Conservation (phyloP, 2,329 filamentous ascomycete species). For the Pezicula radicicola region DNA sequence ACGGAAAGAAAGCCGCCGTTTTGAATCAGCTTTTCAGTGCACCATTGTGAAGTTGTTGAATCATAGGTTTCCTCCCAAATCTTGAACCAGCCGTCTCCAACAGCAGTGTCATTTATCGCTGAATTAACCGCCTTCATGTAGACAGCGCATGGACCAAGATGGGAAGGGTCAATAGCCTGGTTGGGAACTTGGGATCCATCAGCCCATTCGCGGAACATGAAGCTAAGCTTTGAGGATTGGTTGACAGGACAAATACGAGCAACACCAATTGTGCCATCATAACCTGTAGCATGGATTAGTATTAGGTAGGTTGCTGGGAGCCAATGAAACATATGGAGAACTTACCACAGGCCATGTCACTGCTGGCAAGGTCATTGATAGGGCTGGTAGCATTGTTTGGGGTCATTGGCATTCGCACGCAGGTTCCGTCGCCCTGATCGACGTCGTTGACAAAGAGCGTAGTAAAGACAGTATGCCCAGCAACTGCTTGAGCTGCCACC, state of each 20-base stretch:
- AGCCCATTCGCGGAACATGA: slow-evolving; percentile 63
- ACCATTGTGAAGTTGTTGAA: slow-evolving; percentile 55
- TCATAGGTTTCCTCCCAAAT: slow-evolving; percentile 70
- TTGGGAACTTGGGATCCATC: slow-evolving; percentile 42
- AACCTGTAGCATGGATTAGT: slow-evolving; percentile 29
- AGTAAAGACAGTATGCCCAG: slow-evolving; percentile 62
- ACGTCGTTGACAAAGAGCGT: slow-evolving; percentile 59
- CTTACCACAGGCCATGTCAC: slow-evolving; percentile 70
- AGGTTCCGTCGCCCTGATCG: slow-evolving; percentile 68
- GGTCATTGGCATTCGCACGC: slow-evolving; percentile 63
- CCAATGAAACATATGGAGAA: slow-evolving; percentile 5
- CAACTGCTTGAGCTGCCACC: slow-evolving; percentile 23
- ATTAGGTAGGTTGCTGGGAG: no score
- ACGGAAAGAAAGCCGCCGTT: slow-evolving; percentile 63
- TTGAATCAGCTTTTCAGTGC: slow-evolving; percentile 64
- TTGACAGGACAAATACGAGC: slow-evolving; percentile 40
- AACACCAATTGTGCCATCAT: slow-evolving; percentile 44
- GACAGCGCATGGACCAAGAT: slow-evolving; percentile 68
- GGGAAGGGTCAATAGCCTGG: slow-evolving; percentile 55
- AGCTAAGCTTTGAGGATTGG: slow-evolving; percentile 29
- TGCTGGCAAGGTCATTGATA: slow-evolving; percentile 51
- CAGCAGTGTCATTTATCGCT: slow-evolving; percentile 47
- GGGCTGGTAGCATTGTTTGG: slow-evolving; percentile 51
- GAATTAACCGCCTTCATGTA: slow-evolving; percentile 69
- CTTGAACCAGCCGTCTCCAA: slow-evolving; percentile 75